phyloP scores from a whole-genome alignment of 495 filamentous ascomycete species.

The Aspergillus ostianus region DNA sequence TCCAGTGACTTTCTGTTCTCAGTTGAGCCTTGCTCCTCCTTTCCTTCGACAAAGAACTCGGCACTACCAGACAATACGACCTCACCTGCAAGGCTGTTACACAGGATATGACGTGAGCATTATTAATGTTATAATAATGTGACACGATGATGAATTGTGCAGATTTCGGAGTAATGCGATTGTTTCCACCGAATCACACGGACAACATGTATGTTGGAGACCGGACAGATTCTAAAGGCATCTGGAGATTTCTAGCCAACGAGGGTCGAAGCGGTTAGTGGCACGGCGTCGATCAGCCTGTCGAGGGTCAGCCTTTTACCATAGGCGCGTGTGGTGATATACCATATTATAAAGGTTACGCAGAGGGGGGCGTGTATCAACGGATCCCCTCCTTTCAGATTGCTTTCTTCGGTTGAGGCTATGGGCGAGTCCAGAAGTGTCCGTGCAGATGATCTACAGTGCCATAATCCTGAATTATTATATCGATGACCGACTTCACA shows the following conservation, averaged over 20 bases:
- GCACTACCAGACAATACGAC: neutral
- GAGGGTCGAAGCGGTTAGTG: neutral
- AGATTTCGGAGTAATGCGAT: neutral
- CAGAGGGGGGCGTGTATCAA: neutral
- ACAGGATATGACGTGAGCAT: neutral
- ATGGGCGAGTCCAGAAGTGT: neutral
- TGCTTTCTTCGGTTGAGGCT: neutral
- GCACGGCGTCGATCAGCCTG: neutral
- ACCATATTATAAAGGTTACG: neutral
- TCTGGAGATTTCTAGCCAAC: neutral
- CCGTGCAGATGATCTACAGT: neutral
- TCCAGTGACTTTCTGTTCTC: neutral
- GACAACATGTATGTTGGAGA: neutral
- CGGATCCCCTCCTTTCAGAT: neutral
- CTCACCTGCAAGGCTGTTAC: neutral
- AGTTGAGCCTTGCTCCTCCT: neutral
- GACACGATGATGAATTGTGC: neutral
- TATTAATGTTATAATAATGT: neutral
- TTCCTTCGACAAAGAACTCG: neutral
- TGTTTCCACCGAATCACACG: neutral
- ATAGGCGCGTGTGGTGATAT: neutral
- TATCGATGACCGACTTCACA: neutral
- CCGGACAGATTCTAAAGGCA: neutral
- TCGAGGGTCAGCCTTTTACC: neutral
- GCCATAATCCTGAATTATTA: neutral